phyloP scores from a whole-genome alignment of 208 protist species.

The Leishmania amazonensis region DNA sequence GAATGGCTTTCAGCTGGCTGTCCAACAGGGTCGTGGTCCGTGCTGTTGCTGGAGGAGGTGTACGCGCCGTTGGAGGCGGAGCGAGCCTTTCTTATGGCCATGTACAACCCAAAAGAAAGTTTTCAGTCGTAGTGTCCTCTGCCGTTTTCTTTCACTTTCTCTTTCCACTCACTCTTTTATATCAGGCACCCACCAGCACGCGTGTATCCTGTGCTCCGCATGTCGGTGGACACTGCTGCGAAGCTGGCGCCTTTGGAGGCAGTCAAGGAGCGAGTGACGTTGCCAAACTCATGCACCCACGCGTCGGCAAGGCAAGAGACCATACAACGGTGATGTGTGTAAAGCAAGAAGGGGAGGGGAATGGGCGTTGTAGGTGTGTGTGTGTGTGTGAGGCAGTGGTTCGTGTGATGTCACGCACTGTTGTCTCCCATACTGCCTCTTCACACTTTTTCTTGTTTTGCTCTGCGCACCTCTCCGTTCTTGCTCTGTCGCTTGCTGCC shows the following conservation, averaged over 20 bases:
- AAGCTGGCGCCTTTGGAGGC: not conserved
- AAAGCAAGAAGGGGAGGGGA: not conserved
- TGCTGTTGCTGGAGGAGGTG: slow-evolving; percentile 58
- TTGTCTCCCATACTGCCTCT: not conserved
- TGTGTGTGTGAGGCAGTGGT: not conserved
- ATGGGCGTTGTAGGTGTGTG: not conserved
- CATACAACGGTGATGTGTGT: not conserved
- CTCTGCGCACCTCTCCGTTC: not conserved
- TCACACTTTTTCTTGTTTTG: not conserved
- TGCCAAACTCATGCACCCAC: not conserved
- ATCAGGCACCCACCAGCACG: not conserved
- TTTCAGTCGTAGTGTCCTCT: not conserved
- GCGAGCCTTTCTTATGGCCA: slow-evolving; percentile 41
- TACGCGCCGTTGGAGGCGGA: slow-evolving; percentile 63
- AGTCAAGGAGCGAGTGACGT: not conserved
- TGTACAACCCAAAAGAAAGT: slow-evolving; percentile 43
- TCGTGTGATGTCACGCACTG: no score
- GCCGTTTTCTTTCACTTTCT: not conserved
- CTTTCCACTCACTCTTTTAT: not conserved
- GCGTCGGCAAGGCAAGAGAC: not conserved
- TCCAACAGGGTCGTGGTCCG: slow-evolving; percentile 51
- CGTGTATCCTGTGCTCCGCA: not conserved
- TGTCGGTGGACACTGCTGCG: not conserved
- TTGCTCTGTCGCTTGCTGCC: not conserved
- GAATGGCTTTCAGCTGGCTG: slow-evolving; percentile 58